A percentile compares a stretch with the other conserved stretches of the same genome.
Evolutionary conservation across 768 basidiomycete genomes (phyloP).

Genomic region (Postia placenta): DNA sequence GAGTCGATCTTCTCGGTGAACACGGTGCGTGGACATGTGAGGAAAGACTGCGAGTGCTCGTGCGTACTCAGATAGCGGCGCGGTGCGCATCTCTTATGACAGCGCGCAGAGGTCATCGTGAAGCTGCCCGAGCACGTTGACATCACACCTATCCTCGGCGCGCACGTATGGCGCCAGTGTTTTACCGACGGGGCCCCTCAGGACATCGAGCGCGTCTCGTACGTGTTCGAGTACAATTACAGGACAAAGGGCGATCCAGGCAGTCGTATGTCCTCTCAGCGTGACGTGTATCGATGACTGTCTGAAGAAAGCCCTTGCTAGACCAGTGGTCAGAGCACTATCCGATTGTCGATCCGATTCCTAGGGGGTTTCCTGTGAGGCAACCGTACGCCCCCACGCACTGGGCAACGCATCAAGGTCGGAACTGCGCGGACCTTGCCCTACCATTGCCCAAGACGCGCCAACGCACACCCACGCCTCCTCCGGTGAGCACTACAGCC

Average conservation of each 20-base stretch:
- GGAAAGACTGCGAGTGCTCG: not conserved
- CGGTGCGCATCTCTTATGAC: not conserved
- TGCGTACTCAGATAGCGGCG: not conserved
- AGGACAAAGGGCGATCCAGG: slow-evolving; percentile 17
- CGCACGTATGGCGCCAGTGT: slow-evolving; percentile 19
- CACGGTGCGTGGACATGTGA: slow-evolving; percentile 15
- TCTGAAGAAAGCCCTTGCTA: not conserved
- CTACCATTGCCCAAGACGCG: slow-evolving; percentile 13
- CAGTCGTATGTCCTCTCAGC: slow-evolving; percentile 12
- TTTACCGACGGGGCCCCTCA: not conserved
- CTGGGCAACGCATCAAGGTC: slow-evolving; percentile 11
- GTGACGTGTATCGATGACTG: not conserved
- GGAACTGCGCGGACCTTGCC: slow-evolving; percentile 12
- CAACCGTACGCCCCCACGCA: slow-evolving; percentile 19
- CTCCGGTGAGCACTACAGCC: not conserved
- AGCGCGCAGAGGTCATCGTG: slow-evolving; percentile 21
- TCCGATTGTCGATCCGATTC: slow-evolving; percentile 9
- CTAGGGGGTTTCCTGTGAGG: slow-evolving; percentile 12
- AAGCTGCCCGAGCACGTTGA: slow-evolving; percentile 15
- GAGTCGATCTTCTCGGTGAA: slow-evolving; percentile 16
- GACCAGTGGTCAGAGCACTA: slow-evolving; percentile 17
- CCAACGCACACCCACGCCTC: slow-evolving; percentile 11
- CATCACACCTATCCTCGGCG: slow-evolving; percentile 17
- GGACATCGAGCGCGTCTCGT: slow-evolving; percentile 13
- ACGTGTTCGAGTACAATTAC: slow-evolving; percentile 24